These are phyloP conservation scores for Aspergillus bombycis DNA, from an alignment of 2,329 filamentous ascomycete species.

Conservation along the genomic window DNA sequence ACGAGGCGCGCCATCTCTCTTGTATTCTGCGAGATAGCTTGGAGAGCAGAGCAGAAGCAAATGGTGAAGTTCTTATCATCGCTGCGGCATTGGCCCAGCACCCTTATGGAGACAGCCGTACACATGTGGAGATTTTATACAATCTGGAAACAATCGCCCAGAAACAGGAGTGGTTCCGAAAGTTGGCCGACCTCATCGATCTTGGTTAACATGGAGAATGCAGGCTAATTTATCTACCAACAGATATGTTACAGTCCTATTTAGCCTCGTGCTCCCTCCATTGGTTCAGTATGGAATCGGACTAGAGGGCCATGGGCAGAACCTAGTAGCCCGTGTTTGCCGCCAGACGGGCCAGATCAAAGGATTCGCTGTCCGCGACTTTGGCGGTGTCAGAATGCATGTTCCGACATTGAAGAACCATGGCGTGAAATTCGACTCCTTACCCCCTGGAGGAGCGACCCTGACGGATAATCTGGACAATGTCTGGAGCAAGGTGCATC, in stretches of 20 bases:
- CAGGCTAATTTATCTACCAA: not conserved
- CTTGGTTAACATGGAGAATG: no score
- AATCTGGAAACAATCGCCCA: slow-evolving; percentile 14
- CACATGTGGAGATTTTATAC: slow-evolving; percentile 23
- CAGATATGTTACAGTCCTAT: slow-evolving; percentile 20
- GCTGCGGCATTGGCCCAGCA: slow-evolving; percentile 20
- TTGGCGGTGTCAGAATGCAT: slow-evolving; percentile 24
- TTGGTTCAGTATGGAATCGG: slow-evolving; percentile 23
- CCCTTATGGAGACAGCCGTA: slow-evolving; percentile 2
- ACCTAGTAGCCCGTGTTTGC: slow-evolving; percentile 21
- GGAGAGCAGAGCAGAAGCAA: slow-evolving; percentile 14
- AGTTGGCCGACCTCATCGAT: not conserved
- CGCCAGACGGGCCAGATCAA: slow-evolving; percentile 17
- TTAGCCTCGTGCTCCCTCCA: slow-evolving; percentile 19
- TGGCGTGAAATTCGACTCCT: slow-evolving; percentile 14
- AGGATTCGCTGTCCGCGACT: slow-evolving; percentile 27
- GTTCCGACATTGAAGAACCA: slow-evolving; percentile 10
- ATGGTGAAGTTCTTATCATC: slow-evolving; percentile 24
- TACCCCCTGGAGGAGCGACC: slow-evolving; percentile 8
- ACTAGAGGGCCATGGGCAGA: slow-evolving; percentile 50
- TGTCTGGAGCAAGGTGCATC: slow-evolving; percentile 24
- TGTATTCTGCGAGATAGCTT: slow-evolving; percentile 28
- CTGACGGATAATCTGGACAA: slow-evolving; percentile 17
- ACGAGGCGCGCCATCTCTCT: slow-evolving; percentile 23
- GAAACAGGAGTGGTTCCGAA: slow-evolving; percentile 23